Base-by-base conservation (phyloP, 2,329 filamentous ascomycete genomes). In the Aspergillus aculeatinus region DNA sequence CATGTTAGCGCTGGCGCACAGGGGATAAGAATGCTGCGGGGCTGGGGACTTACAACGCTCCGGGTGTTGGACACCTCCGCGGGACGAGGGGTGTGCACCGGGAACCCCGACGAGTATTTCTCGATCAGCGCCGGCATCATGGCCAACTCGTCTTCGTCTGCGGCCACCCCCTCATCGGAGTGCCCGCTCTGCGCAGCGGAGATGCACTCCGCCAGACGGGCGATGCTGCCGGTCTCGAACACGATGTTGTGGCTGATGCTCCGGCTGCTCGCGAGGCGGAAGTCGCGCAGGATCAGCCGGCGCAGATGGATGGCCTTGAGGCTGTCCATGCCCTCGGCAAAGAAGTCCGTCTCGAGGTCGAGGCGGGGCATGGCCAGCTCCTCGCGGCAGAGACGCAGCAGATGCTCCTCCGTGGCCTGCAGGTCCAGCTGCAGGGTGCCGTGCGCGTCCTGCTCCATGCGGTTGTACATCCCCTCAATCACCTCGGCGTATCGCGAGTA, bases 231-330 rank as follows among this genome's bases (percentile, higher is more conserved):
- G 1, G 70, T 66, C 51, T 81, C 80, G 53, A 80, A 81, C 5
- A 81, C 72, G 5, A 77, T 67, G 57, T 82, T 81, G 7, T 70
- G 71, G 3, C 72, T 48, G 31, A 78, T 61, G 62, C 48, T 14
- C 9, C 72, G 60, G 19, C 67, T 63, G 21, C 70, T 70, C 2
- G 35, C 59, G 9, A 82, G 65, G 12, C 76, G 71, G 14, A 82
- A 72, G 25, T 76, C 67, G 16, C 73, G 67, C 39, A 79, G 68
- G 25, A 82, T 70, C 3, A 80, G 57, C 4, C 78, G 72, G 21
- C 80, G 75, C 1, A 80, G 62, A n/a, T 81, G 77, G 14, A 79
- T 79, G 2, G 79, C 79, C 19, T 79, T 78, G 10, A 82, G 66
- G 59, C 79, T 82, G 63, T 83, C 80, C 19, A 83, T 63, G 0